phyloP scores from a whole-genome alignment of 345 rosid genomes.

The Toxicodendron radicans region DNA sequence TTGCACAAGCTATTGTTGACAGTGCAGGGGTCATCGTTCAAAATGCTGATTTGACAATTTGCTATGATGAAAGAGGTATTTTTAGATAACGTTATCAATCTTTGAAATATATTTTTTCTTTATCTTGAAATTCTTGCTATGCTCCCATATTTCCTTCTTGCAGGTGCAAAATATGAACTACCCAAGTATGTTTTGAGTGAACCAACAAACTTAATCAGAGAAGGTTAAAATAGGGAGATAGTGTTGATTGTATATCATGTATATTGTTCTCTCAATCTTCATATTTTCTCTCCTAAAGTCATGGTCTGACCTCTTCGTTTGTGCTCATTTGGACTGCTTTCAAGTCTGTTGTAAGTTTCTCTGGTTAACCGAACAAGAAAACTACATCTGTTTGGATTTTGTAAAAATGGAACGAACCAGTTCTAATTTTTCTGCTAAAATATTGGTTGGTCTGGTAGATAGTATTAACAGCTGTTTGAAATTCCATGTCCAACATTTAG shows the following conservation, averaged over 20 bases:
- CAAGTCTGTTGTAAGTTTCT: background rate
- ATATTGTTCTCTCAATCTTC: conserved; percentile 21
- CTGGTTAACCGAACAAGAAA: conserved; percentile 1
- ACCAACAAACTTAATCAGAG: conserved; percentile 80
- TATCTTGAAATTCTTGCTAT: conserved; percentile 10
- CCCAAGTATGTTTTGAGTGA: conserved; percentile 93
- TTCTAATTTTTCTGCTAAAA: background rate
- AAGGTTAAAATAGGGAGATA: conserved; percentile 32
- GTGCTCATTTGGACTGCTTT: background rate
- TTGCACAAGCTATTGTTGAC: conserved; percentile 80
- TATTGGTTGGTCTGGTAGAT: background rate
- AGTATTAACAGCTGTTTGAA: background rate
- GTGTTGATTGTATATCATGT: conserved; percentile 29
- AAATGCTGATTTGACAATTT: conserved; percentile 69
- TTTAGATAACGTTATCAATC: background rate
- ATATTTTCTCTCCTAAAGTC: conserved; percentile 1
- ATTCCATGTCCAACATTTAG: background rate
- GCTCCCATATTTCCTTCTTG: conserved; percentile 12
- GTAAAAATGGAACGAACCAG: background rate
- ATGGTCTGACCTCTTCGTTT: background rate
- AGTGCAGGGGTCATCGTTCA: conserved; percentile 89
- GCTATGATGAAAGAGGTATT: conserved; percentile 91
- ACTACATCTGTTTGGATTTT: background rate
- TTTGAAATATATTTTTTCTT: background rate
- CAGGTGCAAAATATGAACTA: conserved; percentile 94